Conservation (phyloP, 805 yeast genomes). For the Zygosaccharomyces gambellarensis region DNA sequence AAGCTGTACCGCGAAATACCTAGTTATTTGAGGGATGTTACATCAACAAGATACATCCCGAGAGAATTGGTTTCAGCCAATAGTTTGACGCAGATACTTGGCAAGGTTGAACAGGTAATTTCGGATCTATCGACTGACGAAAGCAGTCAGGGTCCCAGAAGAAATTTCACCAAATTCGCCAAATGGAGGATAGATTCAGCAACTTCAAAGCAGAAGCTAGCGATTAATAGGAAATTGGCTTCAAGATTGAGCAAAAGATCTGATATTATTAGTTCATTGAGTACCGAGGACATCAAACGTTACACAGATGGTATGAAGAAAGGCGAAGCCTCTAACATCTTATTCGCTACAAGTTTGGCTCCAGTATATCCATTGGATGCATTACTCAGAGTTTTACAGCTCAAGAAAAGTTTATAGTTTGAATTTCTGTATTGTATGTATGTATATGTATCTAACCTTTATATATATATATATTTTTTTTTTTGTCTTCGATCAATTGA, state of each 20-base stretch:
- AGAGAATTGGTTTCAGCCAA: conserved; percentile 11
- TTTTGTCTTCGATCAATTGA: background rate
- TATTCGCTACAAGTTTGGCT: conserved; percentile 29
- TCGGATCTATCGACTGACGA: conserved; percentile 10
- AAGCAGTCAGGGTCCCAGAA: conserved; percentile 1
- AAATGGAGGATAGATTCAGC: conserved; percentile 34
- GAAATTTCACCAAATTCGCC: conserved; percentile 27
- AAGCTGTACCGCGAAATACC: conserved; percentile 21
- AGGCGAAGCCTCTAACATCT: conserved; percentile 29
- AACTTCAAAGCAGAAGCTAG: conserved; percentile 26
- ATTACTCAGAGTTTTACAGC: conserved; percentile 18
- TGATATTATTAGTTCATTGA: background rate
- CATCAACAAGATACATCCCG: conserved; percentile 13
- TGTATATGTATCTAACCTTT: background rate
- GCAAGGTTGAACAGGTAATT: conserved; percentile 28
- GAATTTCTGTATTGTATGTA: background rate
- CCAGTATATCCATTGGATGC: conserved; percentile 27
- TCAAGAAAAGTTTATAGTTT: conserved; percentile 7
- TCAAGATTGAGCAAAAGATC: conserved; percentile 8
- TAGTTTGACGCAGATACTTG: conserved; percentile 13
- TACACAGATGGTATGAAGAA: conserved; percentile 16
- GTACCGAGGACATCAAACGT: conserved; percentile 5
- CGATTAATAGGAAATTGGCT: conserved; percentile 13
- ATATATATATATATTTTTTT: background rate
- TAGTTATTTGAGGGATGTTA: conserved; percentile 15